Evolutionary conservation across 352 stramenopile genomes (phyloP).

Genomic region (Globisporangium canariense): DNA sequence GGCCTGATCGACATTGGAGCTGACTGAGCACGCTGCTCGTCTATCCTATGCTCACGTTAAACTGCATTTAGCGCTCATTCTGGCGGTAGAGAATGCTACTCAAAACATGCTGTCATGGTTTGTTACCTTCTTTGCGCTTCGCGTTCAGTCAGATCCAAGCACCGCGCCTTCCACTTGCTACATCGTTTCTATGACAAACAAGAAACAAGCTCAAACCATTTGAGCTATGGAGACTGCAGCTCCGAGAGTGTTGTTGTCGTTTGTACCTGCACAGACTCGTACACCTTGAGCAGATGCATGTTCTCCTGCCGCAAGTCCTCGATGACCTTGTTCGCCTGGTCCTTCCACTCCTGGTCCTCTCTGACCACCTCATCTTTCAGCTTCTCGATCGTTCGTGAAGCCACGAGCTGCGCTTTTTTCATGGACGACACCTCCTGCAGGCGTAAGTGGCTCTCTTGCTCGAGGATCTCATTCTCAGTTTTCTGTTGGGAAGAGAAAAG

Average conservation of each 20-base stretch:
- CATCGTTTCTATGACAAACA: conserved; percentile 48
- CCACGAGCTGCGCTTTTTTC: conserved; percentile 62
- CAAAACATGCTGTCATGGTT: neutral
- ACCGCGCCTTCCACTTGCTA: conserved; percentile 68
- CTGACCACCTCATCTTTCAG: conserved; percentile 44
- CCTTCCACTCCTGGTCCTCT: conserved; percentile 56
- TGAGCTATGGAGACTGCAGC: neutral
- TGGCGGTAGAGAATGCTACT: neutral
- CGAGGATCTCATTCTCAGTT: conserved; percentile 74
- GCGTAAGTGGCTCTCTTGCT: conserved; percentile 61
- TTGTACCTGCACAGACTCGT: conserved; percentile 49
- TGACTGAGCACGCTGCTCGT: conserved; percentile 39
- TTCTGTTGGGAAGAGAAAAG: conserved; percentile 31
- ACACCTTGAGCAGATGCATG: conserved; percentile 44
- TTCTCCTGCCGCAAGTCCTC: conserved; percentile 68
- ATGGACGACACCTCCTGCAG: conserved; percentile 55
- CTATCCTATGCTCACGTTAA: conserved; percentile 14
- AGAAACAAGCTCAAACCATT: neutral
- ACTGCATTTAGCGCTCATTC: neutral
- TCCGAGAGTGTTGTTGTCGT: neutral
- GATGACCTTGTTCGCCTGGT: conserved; percentile 42
- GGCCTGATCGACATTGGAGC: conserved; percentile 20
- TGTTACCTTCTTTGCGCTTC: conserved; percentile 31
- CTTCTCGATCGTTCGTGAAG: conserved; percentile 56
- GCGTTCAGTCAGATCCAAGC: conserved; percentile 39